phyloP scores from a whole-genome alignment of 805 yeast genomes.

The Kodamaea laetipori region DNA sequence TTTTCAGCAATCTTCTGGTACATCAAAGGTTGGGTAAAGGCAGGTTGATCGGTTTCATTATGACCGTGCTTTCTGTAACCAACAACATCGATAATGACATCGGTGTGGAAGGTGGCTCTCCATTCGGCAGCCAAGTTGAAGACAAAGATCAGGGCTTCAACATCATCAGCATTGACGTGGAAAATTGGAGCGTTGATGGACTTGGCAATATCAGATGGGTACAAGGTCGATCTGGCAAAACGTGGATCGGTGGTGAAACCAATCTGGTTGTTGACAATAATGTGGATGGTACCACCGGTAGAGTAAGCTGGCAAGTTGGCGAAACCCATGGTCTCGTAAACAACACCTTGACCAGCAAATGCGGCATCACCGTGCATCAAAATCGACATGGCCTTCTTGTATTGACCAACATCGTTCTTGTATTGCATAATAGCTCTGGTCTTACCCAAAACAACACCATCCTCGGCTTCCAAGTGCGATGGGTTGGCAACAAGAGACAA shows the following conservation, averaged over 20 bases:
- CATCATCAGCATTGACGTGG: constrained; percentile 99
- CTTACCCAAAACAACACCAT: constrained; percentile 97
- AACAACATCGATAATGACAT: constrained; percentile 93
- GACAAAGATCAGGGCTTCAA: constrained; percentile 87
- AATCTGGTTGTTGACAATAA: constrained; percentile 96
- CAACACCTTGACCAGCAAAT: constrained; percentile 98
- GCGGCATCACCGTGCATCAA: constrained; percentile 99
- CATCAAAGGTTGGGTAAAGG: constrained; percentile 98
- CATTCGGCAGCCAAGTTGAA: constrained; percentile 98
- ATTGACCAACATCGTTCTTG: constrained; percentile 82
- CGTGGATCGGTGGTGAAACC: constrained; percentile 99
- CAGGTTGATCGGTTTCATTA: constrained; percentile 99
- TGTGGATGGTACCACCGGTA: constrained; percentile 97
- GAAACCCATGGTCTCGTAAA: constrained; percentile 97
- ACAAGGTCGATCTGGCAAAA: constrained; percentile 95
- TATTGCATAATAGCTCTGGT: constrained; percentile 93
- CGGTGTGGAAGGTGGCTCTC: constrained; percentile 96
- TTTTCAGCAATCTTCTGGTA: constrained; percentile 87
- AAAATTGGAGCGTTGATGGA: constrained; percentile 96
- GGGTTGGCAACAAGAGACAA: constrained; percentile 97
- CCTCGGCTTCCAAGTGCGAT: constrained; percentile 98
- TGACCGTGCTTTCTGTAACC: constrained; percentile 99
- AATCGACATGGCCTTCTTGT: constrained; percentile 86
- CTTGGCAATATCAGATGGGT: constrained; percentile 97
- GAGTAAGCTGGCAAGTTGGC: constrained; percentile 89